These are phyloP conservation scores for Coccomyxa sp. DNA, from an alignment of 139 green algal species.

Conservation along the genomic window DNA sequence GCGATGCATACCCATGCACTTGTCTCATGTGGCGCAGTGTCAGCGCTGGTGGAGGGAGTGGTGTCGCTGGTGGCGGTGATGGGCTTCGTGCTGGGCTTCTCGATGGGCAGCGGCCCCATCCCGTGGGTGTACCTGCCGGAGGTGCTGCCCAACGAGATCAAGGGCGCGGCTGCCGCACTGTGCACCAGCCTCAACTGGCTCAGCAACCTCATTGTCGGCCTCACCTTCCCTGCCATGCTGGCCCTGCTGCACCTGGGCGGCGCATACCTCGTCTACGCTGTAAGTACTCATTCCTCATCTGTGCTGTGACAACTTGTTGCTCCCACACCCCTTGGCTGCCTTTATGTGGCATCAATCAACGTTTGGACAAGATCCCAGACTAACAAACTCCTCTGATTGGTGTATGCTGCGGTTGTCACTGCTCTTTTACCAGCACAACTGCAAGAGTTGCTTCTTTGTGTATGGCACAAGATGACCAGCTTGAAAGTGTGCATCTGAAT, in stretches of 20 bases:
- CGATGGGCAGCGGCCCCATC: constrained; percentile 67
- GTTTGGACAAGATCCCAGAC: background rate
- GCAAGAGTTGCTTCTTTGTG: background rate
- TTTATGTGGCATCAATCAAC: background rate
- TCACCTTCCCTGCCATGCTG: constrained; percentile 49
- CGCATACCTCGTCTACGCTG: constrained; percentile 50
- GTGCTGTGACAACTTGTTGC: background rate
- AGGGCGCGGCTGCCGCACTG: constrained; percentile 42
- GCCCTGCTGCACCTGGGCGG: constrained; percentile 30
- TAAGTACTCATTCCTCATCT: background rate
- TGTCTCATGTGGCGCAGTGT: constrained; percentile 7
- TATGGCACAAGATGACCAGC: background rate
- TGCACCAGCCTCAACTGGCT: constrained; percentile 53
- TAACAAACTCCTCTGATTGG: background rate
- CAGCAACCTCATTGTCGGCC: constrained; percentile 44
- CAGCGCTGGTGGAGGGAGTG: constrained; percentile 13
- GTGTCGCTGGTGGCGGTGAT: constrained; percentile 42
- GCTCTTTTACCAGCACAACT: background rate
- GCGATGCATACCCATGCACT: too few species aligned
- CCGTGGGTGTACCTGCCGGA: constrained; percentile 73
- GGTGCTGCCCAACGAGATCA: constrained; percentile 65
- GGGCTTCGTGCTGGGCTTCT: constrained; percentile 63
- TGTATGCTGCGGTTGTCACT: background rate
- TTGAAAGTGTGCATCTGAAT: background rate
- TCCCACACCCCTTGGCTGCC: background rate